Conservation (phyloP, 768 basidiomycete species). For the Glaciozyma antarctica region DNA sequence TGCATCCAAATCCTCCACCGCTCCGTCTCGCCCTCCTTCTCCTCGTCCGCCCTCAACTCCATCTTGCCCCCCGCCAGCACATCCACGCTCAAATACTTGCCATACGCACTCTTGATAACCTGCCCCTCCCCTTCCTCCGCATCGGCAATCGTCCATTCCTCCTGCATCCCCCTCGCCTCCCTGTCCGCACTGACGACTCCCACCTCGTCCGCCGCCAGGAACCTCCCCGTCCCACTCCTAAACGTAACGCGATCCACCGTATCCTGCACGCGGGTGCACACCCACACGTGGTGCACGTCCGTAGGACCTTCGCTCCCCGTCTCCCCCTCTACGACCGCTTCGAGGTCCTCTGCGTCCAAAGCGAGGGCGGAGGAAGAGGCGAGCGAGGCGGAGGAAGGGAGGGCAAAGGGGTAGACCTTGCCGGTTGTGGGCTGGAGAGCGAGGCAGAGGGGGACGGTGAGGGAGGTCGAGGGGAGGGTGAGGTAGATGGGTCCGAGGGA, state of each 20-base stretch:
- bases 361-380: not conserved
- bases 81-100: conserved; percentile 75
- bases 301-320: conserved; percentile 45
- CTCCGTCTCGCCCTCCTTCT: conserved; percentile 73
- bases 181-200: conserved; percentile 74
- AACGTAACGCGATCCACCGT: conserved; percentile 67
- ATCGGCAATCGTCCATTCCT: conserved; percentile 76
- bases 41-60: conserved; percentile 70
- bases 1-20: conserved; percentile 85
- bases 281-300: conserved; percentile 86
- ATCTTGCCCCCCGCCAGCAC: conserved; percentile 75
- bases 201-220: conserved; percentile 75
- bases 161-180: conserved; percentile 84
- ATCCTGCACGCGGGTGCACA: conserved; percentile 73
- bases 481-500: conserved; percentile 27
- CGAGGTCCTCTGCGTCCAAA: conserved; percentile 26
- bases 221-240: conserved; percentile 68
- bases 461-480: conserved; percentile 3
- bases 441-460: conserved; percentile 11
- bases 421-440: conserved; percentile 23
- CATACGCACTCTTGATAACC: conserved; percentile 70
- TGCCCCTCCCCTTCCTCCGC: conserved; percentile 44
- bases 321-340: conserved; percentile 21
- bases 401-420: conserved; percentile 19
- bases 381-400: conserved; percentile 5